These are phyloP conservation scores for Diaporthe amygdali DNA, from an alignment of 2,329 filamentous ascomycete species.

Conservation along the genomic window DNA sequence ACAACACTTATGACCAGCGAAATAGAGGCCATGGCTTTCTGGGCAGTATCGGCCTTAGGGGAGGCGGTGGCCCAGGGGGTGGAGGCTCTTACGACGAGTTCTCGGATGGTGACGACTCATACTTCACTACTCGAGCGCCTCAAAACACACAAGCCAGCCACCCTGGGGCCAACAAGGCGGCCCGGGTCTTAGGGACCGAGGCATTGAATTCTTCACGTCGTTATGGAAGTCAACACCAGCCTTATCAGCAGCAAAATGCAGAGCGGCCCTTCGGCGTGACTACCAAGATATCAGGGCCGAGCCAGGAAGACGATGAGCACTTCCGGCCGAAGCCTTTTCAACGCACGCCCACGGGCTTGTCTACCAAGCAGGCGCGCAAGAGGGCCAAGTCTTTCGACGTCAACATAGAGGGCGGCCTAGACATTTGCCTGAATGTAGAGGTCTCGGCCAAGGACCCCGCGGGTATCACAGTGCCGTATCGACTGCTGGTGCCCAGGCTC, in stretches of 20 bases:
- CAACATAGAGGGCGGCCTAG: slow-evolving; percentile 82
- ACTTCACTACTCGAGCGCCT: slow-evolving; percentile 52
- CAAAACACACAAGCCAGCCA: slow-evolving; percentile 28
- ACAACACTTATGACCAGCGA: slow-evolving; percentile 29
- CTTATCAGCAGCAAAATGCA: background rate
- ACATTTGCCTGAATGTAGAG: slow-evolving; percentile 89
- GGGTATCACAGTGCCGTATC: slow-evolving; percentile 87
- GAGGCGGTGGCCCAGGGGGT: slow-evolving; percentile 45
- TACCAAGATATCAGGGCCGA: slow-evolving; percentile 11
- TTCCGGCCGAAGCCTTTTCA: slow-evolving; percentile 55
- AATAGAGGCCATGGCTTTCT: slow-evolving; percentile 24
- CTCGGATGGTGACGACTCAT: slow-evolving; percentile 60
- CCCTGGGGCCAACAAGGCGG: slow-evolving; percentile 25
- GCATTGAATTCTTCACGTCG: slow-evolving; percentile 7
- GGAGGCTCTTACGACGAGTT: slow-evolving; percentile 52
- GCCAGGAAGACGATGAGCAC: slow-evolving; percentile 25
- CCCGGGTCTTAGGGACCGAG: slow-evolving; percentile 21
- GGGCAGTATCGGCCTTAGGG: slow-evolving; percentile 35
- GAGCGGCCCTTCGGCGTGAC: background rate
- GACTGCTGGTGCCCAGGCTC: slow-evolving; percentile 82
- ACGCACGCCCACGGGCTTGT: slow-evolving; percentile 73
- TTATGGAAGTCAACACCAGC: slow-evolving; percentile 12
- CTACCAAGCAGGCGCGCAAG: slow-evolving; percentile 60
- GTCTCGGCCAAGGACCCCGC: slow-evolving; percentile 83
- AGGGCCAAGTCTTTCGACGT: slow-evolving; percentile 63